Conservation (phyloP, 2,329 filamentous ascomycete genomes). For the Trichoderma atrobrunneum region DNA sequence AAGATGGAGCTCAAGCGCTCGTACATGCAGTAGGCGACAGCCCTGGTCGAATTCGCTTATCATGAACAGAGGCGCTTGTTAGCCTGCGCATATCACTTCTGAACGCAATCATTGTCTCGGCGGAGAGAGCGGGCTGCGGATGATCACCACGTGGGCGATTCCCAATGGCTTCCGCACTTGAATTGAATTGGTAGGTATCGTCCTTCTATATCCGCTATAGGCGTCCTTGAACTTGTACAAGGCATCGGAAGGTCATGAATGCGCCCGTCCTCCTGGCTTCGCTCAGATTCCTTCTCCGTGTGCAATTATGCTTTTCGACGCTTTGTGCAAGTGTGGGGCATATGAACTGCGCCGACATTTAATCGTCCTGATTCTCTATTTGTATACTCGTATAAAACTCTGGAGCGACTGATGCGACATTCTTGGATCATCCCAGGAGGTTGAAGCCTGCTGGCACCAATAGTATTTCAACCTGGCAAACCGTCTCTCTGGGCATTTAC, state of each 20-base stretch:
- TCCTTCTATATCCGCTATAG: neutral
- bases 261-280: neutral
- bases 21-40: neutral
- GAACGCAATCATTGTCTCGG: constrained; percentile 5
- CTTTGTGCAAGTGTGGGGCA: neutral
- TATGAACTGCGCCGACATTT: neutral
- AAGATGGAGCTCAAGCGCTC: neutral
- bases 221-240: neutral
- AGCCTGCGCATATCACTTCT: neutral
- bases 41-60: neutral
- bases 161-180: neutral
- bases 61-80: neutral
- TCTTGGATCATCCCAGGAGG: neutral
- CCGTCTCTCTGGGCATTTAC: neutral
- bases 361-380: neutral
- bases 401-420: neutral
- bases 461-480: neutral
- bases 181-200: neutral
- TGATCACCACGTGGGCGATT: constrained; percentile 8
- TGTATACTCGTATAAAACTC: neutral
- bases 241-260: neutral
- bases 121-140: neutral
- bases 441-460: neutral
- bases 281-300: neutral
- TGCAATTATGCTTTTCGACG: neutral